phyloP scores from a whole-genome alignment of 305 asterid genomes.

The Salvia sclarea region DNA sequence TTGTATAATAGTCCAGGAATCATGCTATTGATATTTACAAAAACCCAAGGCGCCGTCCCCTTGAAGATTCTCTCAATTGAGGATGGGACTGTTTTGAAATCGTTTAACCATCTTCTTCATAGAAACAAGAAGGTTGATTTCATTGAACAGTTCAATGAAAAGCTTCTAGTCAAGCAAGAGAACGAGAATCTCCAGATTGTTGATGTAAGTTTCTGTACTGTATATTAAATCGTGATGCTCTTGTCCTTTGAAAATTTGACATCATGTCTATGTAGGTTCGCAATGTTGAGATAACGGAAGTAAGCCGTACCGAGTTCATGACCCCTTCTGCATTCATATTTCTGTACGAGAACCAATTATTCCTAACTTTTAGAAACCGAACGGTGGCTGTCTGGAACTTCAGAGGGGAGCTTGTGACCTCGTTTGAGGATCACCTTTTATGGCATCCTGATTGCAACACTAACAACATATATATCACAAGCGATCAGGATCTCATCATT shows the following conservation, averaged over 20 bases:
- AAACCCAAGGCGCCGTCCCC: slow-evolving; percentile 77
- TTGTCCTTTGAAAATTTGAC: slow-evolving; percentile 28
- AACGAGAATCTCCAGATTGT: slow-evolving; percentile 95
- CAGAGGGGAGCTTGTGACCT: slow-evolving; percentile 95
- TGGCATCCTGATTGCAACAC: slow-evolving; percentile 99
- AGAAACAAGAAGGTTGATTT: slow-evolving; percentile 95
- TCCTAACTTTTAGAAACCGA: slow-evolving; percentile 88
- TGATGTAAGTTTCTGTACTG: slow-evolving; percentile 54
- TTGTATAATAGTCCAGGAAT: slow-evolving; percentile 78
- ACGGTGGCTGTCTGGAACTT: slow-evolving; percentile 98
- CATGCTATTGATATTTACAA: slow-evolving; percentile 80
- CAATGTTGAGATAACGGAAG: slow-evolving; percentile 81
- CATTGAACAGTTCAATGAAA: slow-evolving; percentile 97
- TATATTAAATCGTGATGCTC: not conserved
- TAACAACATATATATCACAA: slow-evolving; percentile 91
- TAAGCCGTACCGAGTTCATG: slow-evolving; percentile 90
- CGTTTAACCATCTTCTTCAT: slow-evolving; percentile 89
- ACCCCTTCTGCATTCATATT: slow-evolving; percentile 97
- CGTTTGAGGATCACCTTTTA: slow-evolving; percentile 90
- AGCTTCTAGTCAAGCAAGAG: slow-evolving; percentile 97
- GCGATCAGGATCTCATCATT: slow-evolving; percentile 93
- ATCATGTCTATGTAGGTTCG: slow-evolving; percentile 66
- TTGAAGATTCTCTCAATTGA: slow-evolving; percentile 89
- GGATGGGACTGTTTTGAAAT: slow-evolving; percentile 89
- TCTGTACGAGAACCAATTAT: slow-evolving; percentile 87